These are phyloP conservation scores for Ogataea nonfermentans DNA, from an alignment of 805 yeast species.

Conservation along the genomic window DNA sequence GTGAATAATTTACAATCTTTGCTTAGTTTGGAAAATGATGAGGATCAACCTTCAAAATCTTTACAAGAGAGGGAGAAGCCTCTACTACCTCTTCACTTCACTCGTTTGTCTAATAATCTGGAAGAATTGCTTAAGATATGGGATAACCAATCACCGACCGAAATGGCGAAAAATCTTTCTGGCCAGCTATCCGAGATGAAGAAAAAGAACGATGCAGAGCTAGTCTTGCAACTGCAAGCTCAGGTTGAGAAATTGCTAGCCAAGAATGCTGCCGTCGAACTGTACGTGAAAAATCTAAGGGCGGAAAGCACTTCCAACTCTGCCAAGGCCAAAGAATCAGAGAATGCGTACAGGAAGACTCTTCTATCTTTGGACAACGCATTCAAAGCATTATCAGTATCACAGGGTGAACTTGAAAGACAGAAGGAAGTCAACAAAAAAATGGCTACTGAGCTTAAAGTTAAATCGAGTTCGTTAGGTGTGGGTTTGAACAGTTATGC, in stretches of 20 bases:
- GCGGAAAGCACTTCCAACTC: constrained; percentile 28
- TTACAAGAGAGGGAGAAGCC: too few relatives aligned
- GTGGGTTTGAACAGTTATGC: constrained; percentile 10
- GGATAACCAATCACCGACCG: too few relatives aligned
- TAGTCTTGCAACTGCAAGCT: constrained; percentile 38
- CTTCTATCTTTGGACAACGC: constrained; percentile 71
- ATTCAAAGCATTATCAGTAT: constrained; percentile 67
- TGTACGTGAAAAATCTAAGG: constrained; percentile 34
- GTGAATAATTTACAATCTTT: not conserved
- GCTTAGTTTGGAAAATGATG: not conserved
- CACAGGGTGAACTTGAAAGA: constrained; percentile 68
- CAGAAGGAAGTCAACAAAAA: constrained; percentile 55
- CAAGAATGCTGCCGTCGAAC: constrained; percentile 39
- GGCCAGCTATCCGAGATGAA: too few relatives aligned
- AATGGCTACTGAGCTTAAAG: constrained; percentile 66
- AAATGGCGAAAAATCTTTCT: too few relatives aligned
- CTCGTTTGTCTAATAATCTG: too few relatives aligned
- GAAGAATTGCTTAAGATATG: too few relatives aligned
- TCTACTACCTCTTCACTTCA: too few relatives aligned
- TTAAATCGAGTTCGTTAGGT: too few relatives aligned
- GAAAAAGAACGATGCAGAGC: too few relatives aligned
- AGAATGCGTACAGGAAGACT: constrained; percentile 69
- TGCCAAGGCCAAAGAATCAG: constrained; percentile 37
- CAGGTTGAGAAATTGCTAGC: constrained; percentile 56
- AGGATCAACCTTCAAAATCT: too few relatives aligned